Evolutionary conservation across 345 rosid species (phyloP), one percentile per base, ranked within the genome.

Genomic region (Luvunga scandens): DNA sequence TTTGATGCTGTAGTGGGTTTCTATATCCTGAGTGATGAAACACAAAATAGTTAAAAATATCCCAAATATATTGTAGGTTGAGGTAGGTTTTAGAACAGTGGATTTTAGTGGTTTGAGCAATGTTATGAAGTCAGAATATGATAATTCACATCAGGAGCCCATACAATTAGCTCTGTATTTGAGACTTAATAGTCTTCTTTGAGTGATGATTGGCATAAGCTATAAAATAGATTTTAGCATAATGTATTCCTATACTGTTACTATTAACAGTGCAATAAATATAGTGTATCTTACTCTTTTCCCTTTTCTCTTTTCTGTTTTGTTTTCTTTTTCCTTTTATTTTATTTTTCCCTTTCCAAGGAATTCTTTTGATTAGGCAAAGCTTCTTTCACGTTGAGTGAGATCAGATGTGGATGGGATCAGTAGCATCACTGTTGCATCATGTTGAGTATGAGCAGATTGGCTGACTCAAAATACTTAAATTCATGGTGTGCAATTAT

Each of bases 41-140:
- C 22, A 53, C 21, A 53, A 53, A 53, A 53, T 18, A 14, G 22
- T 53, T 53, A 53, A 18, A 53, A 53, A 14, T 18, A 53, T 53
- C 75, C 88, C 81, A 79, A 82, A 80, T 87, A 77, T 84, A 13
- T 76, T 87, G 89, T 88, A 87, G 90, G 88, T 83, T 78, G 81
- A 81, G 80, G 83, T 81, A 85, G 65, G 77, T 78, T 39, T n/a
- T 83, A 80, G 88, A 83, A 70, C 80, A 82, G 79, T 84, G 87
- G 82, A 72, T 81, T 83, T 78, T 76, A 72, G 77, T 81, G 66
- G 76, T 80, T 65, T 57, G 63, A 79, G 21, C 76, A 63, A 82
- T 85, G 91, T 91, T 90, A 88, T 84, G 95, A 84, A 39, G 80
- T 81, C 71, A 75, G 25, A 70, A 72, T 78, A 75, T 61, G 66